Percentiles rank a stretch among this genome's conserved stretches.
Evolutionary conservation across 1,284 basidiomycete genomes (phyloP).

Genomic region (Ganoderma sp.): DNA sequence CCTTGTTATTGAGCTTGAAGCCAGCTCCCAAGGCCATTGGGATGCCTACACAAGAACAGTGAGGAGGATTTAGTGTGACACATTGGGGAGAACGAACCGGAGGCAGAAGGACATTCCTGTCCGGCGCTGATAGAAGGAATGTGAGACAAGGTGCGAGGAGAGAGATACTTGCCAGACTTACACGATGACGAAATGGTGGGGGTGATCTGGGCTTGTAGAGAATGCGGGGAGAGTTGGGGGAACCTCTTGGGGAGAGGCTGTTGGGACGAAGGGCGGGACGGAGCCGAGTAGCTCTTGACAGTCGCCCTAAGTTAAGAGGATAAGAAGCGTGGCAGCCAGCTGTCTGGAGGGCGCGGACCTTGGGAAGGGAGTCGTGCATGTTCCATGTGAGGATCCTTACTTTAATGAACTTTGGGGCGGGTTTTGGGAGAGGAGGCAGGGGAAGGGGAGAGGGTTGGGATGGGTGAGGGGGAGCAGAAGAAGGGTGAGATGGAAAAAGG

Average conservation of each 20-base stretch:
- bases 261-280: conserved; percentile 57
- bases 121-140: conserved; percentile 61
- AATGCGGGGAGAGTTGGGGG: conserved; percentile 49
- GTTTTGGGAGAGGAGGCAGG: conserved; percentile 36
- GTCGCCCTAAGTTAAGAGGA: conserved; percentile 59
- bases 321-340: conserved; percentile 3
- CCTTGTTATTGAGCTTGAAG: conserved; percentile 65
- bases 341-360: conserved; percentile 47
- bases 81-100: conserved; percentile 48
- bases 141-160: conserved; percentile 16
- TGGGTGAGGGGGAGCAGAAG: conserved; percentile 30
- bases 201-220: conserved; percentile 60
- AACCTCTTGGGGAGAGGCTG: conserved; percentile 37
- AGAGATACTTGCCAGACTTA: conserved; percentile 44
- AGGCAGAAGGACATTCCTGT: conserved; percentile 80
- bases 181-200: conserved; percentile 84
- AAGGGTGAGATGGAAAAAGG: conserved; percentile 43
- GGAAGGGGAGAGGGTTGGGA: conserved; percentile 27
- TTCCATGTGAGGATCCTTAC: conserved; percentile 68
- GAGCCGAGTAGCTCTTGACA: conserved; percentile 75
- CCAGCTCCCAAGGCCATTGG: conserved; percentile 81
- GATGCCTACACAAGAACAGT: conserved; percentile 51
- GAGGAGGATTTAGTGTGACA: conserved; percentile 2
- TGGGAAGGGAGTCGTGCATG: conserved; percentile 80
- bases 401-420: conserved; percentile 51